These are phyloP conservation scores for Debaryomyces hansenii DNA, from an alignment of 805 yeast genomes.

Conservation along the genomic window DNA sequence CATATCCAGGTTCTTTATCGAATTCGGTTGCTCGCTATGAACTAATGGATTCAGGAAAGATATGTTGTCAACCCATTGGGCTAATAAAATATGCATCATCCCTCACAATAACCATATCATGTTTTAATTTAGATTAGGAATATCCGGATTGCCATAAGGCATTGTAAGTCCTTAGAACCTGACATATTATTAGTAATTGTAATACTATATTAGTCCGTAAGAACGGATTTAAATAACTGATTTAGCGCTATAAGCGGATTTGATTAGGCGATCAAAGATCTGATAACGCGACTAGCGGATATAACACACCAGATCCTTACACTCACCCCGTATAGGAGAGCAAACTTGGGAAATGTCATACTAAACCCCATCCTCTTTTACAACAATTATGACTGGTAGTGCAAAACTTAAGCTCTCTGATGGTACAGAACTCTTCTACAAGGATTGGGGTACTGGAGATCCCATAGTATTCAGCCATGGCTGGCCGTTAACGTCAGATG, in stretches of 20 bases:
- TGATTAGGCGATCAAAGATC: too few relatives aligned
- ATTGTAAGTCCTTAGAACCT: constrained; percentile 8
- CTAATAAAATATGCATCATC: constrained; percentile 55
- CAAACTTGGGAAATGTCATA: too few relatives aligned
- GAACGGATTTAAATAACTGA: too few relatives aligned
- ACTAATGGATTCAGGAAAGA: constrained; percentile 23
- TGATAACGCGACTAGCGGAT: too few relatives aligned
- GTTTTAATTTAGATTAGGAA: constrained; percentile 9
- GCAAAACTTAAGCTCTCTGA: constrained; percentile 7
- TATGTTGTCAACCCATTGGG: constrained; percentile 70
- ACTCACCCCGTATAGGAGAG: too few relatives aligned
- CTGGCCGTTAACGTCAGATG: constrained; percentile 16
- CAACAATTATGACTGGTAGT: constrained; percentile 1
- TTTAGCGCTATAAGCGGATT: too few relatives aligned
- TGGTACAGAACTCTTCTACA: constrained; percentile 15
- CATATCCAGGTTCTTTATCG: constrained; percentile 10
- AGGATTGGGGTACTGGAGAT: constrained; percentile 16
- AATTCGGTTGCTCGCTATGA: constrained; percentile 30
- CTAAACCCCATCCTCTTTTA: too few relatives aligned
- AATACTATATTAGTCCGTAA: too few relatives aligned
- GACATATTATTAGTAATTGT: neutral
- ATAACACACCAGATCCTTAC: too few relatives aligned
- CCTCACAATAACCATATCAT: constrained; percentile 46
- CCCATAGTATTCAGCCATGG: constrained; percentile 18
- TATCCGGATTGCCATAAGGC: constrained; percentile 2